Evolutionary conservation across 208 protist genomes (phyloP), one percentile per base, ranked within the genome.

Genomic region (Acanthamoeba royreba): DNA sequence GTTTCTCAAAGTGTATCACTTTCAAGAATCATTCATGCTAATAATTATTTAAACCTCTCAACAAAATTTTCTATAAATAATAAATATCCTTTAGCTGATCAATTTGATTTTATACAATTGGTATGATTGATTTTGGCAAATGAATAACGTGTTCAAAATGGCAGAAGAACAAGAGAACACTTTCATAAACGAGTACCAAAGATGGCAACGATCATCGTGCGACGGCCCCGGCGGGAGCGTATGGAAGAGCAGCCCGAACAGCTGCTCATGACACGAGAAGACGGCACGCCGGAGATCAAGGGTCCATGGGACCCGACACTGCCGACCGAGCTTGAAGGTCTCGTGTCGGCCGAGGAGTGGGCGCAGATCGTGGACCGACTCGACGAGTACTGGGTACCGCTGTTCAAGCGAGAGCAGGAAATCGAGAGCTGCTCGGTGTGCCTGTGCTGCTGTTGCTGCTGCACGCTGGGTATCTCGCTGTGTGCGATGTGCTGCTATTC

Each of bases 401-500:
- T 90, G n/a, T 43, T 72, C 38, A 72, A 90, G 40, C 83, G 55
- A 17, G 83, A 90, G 40, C 49, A 90, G n/a, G 55, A 90, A 28
- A 72, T 90, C 9, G 83, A 61, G n/a, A 33, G 83, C 49, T 90
- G 83, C 52, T 72, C 47, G 5, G 35, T 43, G 52, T 90, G 83
- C 49, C 83, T 90, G 13, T 90, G 83, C 31, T 90, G 83, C 33
- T 72, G 47, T 22, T 90, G 83, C 40, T 72, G 47, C 25, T 90
- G 83, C 31, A 90, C 83, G 2, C 38, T 72, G 13, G 47, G 83
- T 52, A 25, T 90, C 83, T 72, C 53, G 17, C 55, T 61, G 8
- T 90, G 15, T 52, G 53, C 52, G 49, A 61, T 90, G 55, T 90
- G 83, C 83, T 90, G 83, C 83, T 90, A 90, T 13, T 90, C 83